Conservation (phyloP, 2,329 filamentous ascomycete species). For the Daldinia eschscholtzii region DNA sequence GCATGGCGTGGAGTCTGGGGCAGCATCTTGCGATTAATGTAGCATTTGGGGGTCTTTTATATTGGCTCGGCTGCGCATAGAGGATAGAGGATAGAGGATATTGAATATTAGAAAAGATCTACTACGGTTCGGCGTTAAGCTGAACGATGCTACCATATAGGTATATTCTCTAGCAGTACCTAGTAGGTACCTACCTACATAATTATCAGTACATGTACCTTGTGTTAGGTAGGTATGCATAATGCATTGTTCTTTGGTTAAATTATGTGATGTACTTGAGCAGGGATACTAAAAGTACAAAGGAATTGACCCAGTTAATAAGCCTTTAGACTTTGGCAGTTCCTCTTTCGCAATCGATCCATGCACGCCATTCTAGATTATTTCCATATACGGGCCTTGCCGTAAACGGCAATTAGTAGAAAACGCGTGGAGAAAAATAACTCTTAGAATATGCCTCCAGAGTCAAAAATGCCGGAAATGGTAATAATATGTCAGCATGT, state of each 20-base stretch:
- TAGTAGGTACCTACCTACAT: background rate
- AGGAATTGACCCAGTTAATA: slow-evolving; percentile 30
- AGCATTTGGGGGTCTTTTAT: slow-evolving; percentile 69
- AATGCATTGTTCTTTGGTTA: slow-evolving; percentile 12
- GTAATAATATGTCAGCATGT: slow-evolving; percentile 16
- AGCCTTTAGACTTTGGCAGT: slow-evolving; percentile 26
- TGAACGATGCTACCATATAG: background rate
- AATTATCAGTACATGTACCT: background rate
- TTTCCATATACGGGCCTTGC: background rate
- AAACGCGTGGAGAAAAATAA: background rate
- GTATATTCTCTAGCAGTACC: no score
- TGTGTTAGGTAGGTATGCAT: background rate
- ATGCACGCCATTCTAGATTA: slow-evolving; percentile 14
- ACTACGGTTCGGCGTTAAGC: slow-evolving; percentile 1
- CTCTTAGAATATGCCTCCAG: background rate
- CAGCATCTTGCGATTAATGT: slow-evolving; percentile 84
- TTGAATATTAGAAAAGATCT: background rate
- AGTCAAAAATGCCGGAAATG: slow-evolving; percentile 19
- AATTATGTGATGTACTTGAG: background rate
- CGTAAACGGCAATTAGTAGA: background rate
- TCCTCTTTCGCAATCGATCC: slow-evolving; percentile 18
- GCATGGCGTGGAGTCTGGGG: slow-evolving; percentile 85
- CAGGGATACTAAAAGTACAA: background rate
- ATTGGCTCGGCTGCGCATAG: slow-evolving; percentile 60
- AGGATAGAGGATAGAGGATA: slow-evolving; percentile 16